Evolutionary conservation across 2,329 filamentous ascomycete genomes (phyloP).

Genomic region (Dendryphion nanum): DNA sequence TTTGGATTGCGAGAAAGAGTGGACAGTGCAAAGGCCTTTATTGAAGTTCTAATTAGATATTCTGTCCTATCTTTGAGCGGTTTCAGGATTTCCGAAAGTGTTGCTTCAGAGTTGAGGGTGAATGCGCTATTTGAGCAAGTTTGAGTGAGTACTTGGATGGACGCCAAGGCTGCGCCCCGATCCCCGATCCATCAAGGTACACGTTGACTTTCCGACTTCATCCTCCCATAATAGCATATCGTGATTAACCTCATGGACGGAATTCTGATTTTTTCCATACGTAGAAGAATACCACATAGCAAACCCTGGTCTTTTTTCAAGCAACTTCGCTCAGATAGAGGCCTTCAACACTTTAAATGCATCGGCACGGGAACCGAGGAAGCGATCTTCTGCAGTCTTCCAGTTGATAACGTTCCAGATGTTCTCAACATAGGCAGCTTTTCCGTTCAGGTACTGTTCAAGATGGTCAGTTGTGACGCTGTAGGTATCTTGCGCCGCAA

Average conservation of each 20-base stretch:
- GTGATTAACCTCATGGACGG: neutral
- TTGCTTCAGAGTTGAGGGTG: slow-evolving; percentile 13
- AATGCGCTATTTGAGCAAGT: slow-evolving; percentile 38
- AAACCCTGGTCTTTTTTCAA: neutral
- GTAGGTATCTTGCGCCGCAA: neutral
- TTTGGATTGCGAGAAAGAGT: no score
- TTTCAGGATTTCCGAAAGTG: no score
- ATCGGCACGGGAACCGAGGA: slow-evolving; percentile 45
- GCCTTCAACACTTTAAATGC: slow-evolving; percentile 41
- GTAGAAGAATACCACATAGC: neutral
- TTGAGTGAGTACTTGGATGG: slow-evolving; percentile 32
- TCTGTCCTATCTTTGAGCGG: no score
- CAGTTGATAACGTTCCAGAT: slow-evolving; percentile 80
- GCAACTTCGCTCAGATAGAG: slow-evolving; percentile 17
- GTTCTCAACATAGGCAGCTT: slow-evolving; percentile 71
- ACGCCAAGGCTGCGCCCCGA: slow-evolving; percentile 9
- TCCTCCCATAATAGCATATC: neutral
- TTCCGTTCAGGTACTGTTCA: slow-evolving; percentile 68
- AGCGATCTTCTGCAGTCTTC: slow-evolving; percentile 67
- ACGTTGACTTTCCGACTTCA: slow-evolving; percentile 2
- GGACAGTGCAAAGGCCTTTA: no score
- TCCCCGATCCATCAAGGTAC: slow-evolving; percentile 29
- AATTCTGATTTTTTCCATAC: no score
- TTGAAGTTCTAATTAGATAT: no score
- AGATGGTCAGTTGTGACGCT: neutral